These are phyloP conservation scores for Harrya chromipes DNA, from an alignment of 768 basidiomycete species.

Conservation along the genomic window DNA sequence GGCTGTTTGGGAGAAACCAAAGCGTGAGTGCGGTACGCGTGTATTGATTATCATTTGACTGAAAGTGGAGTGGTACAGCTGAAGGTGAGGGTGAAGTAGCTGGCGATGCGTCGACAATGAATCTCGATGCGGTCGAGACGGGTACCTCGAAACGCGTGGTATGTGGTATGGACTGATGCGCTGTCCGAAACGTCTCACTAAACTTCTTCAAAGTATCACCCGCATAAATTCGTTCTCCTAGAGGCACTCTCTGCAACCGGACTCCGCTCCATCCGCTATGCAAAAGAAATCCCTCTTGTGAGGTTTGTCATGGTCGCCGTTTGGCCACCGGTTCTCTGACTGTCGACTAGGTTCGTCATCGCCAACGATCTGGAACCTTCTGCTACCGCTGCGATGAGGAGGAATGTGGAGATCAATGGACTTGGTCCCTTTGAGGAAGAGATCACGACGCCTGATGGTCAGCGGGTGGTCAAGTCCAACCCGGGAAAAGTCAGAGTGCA, in stretches of 20 bases:
- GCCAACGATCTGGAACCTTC: slow-evolving; percentile 89
- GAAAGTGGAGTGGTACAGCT: not conserved
- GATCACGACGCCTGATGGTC: slow-evolving; percentile 8
- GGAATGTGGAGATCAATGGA: slow-evolving; percentile 82
- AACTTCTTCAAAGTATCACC: slow-evolving; percentile 40
- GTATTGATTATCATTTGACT: not conserved
- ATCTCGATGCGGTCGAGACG: slow-evolving; percentile 1
- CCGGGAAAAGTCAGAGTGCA: slow-evolving; percentile 72
- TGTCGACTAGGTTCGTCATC: slow-evolving; percentile 77
- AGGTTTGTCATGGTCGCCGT: slow-evolving; percentile 49
- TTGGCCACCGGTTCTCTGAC: slow-evolving; percentile 9
- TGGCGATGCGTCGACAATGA: not conserved
- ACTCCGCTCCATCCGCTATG: slow-evolving; percentile 93
- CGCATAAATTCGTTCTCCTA: slow-evolving; percentile 72
- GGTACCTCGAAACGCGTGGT: slow-evolving; percentile 21
- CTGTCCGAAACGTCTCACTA: slow-evolving; percentile 1
- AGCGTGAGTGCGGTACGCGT: slow-evolving; percentile 35
- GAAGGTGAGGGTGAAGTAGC: not conserved
- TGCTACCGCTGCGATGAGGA: slow-evolving; percentile 80
- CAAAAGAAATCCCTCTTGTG: slow-evolving; percentile 90
- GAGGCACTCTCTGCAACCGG: slow-evolving; percentile 97
- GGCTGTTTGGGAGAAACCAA: slow-evolving; percentile 41
- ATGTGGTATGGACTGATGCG: slow-evolving; percentile 6
- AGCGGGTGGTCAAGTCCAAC: slow-evolving; percentile 10
- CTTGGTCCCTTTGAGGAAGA: slow-evolving; percentile 43